Evolutionary conservation across 331 rosid species (phyloP), one percentile per base, ranked within the genome.

Genomic region (Saraca asoca): DNA sequence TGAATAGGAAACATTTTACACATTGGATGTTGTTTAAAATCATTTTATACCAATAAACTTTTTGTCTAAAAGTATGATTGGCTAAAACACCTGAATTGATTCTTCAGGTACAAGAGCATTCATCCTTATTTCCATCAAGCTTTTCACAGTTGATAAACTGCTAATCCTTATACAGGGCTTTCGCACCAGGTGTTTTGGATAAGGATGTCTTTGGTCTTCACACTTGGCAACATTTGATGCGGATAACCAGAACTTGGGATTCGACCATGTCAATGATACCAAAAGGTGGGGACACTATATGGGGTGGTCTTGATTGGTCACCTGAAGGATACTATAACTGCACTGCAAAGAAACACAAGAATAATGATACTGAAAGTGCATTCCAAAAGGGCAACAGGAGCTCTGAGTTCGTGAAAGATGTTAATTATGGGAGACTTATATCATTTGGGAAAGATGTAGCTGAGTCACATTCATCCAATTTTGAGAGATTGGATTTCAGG

Each of bases 181-280:
- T 89, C n/a, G 93, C 98, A 50, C 95, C 96, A 2, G 91, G 95
- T 18, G 61, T 92, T 82, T 76, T 84, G 78, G 94, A 87, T 58
- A 84, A 79, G 24, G 94, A 87, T 75, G 60, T 84, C 65, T 87
- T 87, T 70, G 83, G 94, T 48, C 76, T 87, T 72, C 90, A 82
- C 66, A 84, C 90, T 7, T 51, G 84, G 41, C 94, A 82, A 69
- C 80, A 82, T 66, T 67, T 79, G 53, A 87, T 87, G 94, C 80
- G 78, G 75, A 84, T 87, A 88, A 84, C 88, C 63, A 87, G 94
- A 24, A 84, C 94, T 3, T 87, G 90, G 90, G 94, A 92, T 82
- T 84, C 98, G 70, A 92, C 96, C 24, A 85, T 92, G 96, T 92
- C 98, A 58, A 92, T 92, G 98, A 77, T 92, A 77, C 98, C 98